A percentile compares a stretch with the other conserved stretches of the same genome.
These are phyloP conservation scores for Aureobasidium leucospermi DNA, from an alignment of 2,329 filamentous ascomycete species.

Conservation along the genomic window DNA sequence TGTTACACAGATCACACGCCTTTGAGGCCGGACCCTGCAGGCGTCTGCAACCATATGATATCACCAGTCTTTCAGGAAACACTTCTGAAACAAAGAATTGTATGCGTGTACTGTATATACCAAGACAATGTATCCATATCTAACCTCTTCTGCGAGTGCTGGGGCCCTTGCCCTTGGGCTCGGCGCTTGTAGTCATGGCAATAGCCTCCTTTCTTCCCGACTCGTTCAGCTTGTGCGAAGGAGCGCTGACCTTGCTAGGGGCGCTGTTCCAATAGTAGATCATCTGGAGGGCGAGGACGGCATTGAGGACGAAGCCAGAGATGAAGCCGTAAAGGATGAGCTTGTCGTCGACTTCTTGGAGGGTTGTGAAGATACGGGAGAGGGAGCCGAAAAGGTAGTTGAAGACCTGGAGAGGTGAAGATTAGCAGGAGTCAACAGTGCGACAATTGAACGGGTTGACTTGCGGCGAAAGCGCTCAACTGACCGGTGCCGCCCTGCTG, in stretches of 20 bases:
- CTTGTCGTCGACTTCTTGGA: slow-evolving; percentile 95
- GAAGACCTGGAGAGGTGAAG: slow-evolving; percentile 65
- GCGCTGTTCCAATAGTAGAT: slow-evolving; percentile 86
- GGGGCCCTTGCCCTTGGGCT: slow-evolving; percentile 42
- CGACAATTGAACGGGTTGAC: slow-evolving; percentile 30
- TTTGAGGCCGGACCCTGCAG: too few relatives aligned
- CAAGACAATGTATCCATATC: neutral
- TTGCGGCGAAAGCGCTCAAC: slow-evolving; percentile 89
- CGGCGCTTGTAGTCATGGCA: slow-evolving; percentile 21
- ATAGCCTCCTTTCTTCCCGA: slow-evolving; percentile 29
- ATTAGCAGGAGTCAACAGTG: neutral
- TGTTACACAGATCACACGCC: too few relatives aligned
- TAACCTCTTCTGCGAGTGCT: slow-evolving; percentile 50
- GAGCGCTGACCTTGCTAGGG: slow-evolving; percentile 28
- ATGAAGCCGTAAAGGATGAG: slow-evolving; percentile 93
- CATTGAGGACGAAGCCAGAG: slow-evolving; percentile 83
- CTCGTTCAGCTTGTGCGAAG: slow-evolving; percentile 32
- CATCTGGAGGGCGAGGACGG: slow-evolving; percentile 82
- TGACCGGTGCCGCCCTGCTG: slow-evolving; percentile 84
- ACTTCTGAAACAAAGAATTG: neutral
- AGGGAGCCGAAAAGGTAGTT: slow-evolving; percentile 93
- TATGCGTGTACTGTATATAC: neutral
- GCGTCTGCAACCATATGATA: too few relatives aligned
- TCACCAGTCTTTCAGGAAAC: too few relatives aligned
- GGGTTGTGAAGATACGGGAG: slow-evolving; percentile 91